Conservation (phyloP, 1,139 yeast genomes). For the Suhomyces chickasaworum region DNA sequence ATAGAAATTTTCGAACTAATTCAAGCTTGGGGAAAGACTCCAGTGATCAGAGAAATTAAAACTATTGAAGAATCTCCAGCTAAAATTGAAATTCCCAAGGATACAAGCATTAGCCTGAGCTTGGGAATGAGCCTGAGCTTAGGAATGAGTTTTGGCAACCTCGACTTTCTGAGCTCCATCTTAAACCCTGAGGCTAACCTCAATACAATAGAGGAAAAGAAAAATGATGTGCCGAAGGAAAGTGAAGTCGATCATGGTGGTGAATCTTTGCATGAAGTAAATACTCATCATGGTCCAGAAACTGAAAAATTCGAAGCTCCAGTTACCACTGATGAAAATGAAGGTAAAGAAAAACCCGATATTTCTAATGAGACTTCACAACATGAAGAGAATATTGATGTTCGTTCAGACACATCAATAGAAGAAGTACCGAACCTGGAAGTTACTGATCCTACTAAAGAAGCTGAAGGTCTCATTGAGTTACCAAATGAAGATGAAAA, state of each 20-base stretch:
- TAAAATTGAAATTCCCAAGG: background rate
- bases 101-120: background rate
- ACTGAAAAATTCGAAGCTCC: background rate
- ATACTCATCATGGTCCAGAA: background rate
- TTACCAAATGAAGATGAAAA: too few species aligned
- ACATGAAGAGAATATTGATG: background rate
- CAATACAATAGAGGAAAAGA: background rate
- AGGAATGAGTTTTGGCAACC: slow-evolving; percentile 11
- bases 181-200: background rate
- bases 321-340: background rate
- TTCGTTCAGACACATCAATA: background rate
- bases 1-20: slow-evolving; percentile 17
- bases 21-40: slow-evolving; percentile 25
- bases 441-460: background rate
- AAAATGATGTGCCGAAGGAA: background rate
- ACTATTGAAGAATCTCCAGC: background rate
- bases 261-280: background rate
- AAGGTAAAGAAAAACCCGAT: background rate
- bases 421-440: background rate
- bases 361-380: background rate
- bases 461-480: too few species aligned
- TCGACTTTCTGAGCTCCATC: slow-evolving; percentile 10
- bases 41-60: slow-evolving; percentile 7
- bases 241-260: background rate
- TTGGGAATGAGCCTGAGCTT: slow-evolving; percentile 8